phyloP scores from a whole-genome alignment of 768 basidiomycete species.

The Galerina marginata region DNA sequence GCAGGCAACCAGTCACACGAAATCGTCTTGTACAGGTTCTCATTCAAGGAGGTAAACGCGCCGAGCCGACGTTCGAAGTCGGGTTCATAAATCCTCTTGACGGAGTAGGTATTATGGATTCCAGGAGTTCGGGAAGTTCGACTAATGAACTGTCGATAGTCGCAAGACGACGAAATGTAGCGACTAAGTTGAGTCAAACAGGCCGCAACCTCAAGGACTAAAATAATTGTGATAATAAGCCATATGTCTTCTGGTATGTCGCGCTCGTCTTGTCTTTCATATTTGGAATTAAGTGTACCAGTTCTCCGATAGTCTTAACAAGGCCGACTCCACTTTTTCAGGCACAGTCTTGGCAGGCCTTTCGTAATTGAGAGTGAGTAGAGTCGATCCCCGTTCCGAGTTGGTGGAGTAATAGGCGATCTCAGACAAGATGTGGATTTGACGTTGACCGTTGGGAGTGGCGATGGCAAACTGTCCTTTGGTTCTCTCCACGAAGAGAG shows the following conservation, averaged over 20 bases:
- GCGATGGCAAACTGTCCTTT: slow-evolving; percentile 55
- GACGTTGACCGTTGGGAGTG: slow-evolving; percentile 76
- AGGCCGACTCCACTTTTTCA: slow-evolving; percentile 88
- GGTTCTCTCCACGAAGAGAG: slow-evolving; percentile 67
- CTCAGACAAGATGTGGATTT: slow-evolving; percentile 80
- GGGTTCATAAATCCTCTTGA: slow-evolving; percentile 84
- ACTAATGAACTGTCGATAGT: slow-evolving; percentile 51
- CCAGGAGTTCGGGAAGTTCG: slow-evolving; percentile 58
- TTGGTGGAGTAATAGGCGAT: slow-evolving; percentile 79
- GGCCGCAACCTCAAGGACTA: slow-evolving; percentile 73
- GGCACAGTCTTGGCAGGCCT: slow-evolving; percentile 75
- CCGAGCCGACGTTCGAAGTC: slow-evolving; percentile 87
- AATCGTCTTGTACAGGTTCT: slow-evolving; percentile 56
- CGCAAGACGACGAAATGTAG: slow-evolving; percentile 60
- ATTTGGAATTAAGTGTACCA: slow-evolving; percentile 73
- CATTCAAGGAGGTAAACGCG: slow-evolving; percentile 81
- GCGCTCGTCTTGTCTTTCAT: slow-evolving; percentile 49
- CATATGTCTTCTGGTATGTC: slow-evolving; percentile 59
- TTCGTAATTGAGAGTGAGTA: slow-evolving; percentile 79
- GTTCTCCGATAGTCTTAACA: slow-evolving; percentile 68
- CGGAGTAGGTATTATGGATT: slow-evolving; percentile 86
- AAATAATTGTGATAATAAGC: slow-evolving; percentile 77
- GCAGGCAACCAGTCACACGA: slow-evolving; percentile 80
- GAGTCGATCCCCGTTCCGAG: slow-evolving; percentile 69
- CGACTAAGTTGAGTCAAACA: slow-evolving; percentile 72